Conservation (phyloP, 352 stramenopile species). For the Phytopythium sindhum region DNA sequence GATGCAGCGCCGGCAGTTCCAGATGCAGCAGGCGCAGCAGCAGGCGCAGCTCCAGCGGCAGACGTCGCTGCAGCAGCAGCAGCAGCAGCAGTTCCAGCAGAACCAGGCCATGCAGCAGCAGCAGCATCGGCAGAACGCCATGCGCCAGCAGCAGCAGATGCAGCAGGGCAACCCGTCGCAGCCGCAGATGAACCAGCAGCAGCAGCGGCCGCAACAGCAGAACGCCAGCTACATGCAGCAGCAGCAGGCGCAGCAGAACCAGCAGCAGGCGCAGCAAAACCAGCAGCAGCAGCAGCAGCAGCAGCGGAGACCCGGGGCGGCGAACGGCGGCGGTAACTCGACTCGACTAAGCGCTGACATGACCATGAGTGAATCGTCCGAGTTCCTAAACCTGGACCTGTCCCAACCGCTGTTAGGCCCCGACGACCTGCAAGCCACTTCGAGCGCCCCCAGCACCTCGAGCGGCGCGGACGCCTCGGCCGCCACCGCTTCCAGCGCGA, state of each 20-base stretch:
- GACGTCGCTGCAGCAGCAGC: slow-evolving; percentile 57
- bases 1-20: slow-evolving; percentile 67
- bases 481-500: slow-evolving; percentile 23
- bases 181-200: slow-evolving; percentile 1
- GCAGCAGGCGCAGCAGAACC: background rate
- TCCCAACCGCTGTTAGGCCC: slow-evolving; percentile 63
- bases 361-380: slow-evolving; percentile 59
- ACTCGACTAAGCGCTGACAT: slow-evolving; percentile 52
- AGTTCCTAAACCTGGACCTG: slow-evolving; percentile 83
- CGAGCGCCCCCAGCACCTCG: slow-evolving; percentile 23
- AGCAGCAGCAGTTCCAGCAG: slow-evolving; percentile 27
- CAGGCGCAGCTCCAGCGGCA: slow-evolving; percentile 61
- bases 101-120: slow-evolving; percentile 34
- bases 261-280: slow-evolving; percentile 3
- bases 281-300: slow-evolving; percentile 11
- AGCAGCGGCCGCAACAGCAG: background rate
- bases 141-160: slow-evolving; percentile 25
- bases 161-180: slow-evolving; percentile 4
- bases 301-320: slow-evolving; percentile 10
- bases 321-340: slow-evolving; percentile 7
- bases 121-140: slow-evolving; percentile 56
- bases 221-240: slow-evolving; percentile 1
- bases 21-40: slow-evolving; percentile 56
- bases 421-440: slow-evolving; percentile 40
- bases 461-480: background rate